Evolutionary conservation across 768 basidiomycete species (phyloP).

Genomic region (Kwoniella sp.): DNA sequence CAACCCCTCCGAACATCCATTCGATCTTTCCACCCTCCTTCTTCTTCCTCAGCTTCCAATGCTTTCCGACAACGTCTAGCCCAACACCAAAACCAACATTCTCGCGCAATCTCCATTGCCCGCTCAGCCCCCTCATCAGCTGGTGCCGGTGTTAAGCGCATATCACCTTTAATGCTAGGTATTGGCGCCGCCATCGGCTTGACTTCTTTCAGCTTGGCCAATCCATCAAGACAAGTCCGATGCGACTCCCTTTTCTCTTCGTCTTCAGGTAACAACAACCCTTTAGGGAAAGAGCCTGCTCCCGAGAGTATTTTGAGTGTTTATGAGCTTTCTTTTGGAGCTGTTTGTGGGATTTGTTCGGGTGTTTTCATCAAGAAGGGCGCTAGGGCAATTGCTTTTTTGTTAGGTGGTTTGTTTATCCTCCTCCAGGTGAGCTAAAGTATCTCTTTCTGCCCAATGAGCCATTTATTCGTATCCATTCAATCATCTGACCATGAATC

Average conservation of each 20-base stretch:
- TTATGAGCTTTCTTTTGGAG: constrained; percentile 84
- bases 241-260: constrained; percentile 19
- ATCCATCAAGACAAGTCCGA: constrained; percentile 12
- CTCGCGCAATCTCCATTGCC: constrained; percentile 4
- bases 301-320: constrained; percentile 69
- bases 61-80: constrained; percentile 10
- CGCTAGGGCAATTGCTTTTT: constrained; percentile 76
- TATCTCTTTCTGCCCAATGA: too few species aligned
- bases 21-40: constrained; percentile 10
- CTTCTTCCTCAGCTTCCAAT: too few species aligned
- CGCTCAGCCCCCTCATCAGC: background rate
- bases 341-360: constrained; percentile 81
- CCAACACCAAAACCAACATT: too few species aligned
- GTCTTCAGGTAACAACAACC: background rate
- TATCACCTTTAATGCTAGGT: constrained; percentile 22
- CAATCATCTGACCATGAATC: too few species aligned
- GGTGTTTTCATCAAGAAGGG: constrained; percentile 96
- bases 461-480: too few species aligned
- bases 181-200: constrained; percentile 19
- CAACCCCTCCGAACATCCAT: constrained; percentile 14
- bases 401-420: constrained; percentile 87
- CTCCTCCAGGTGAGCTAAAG: constrained; percentile 75
- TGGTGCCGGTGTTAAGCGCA: too few species aligned
- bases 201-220: constrained; percentile 6
- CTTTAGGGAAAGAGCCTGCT: constrained; percentile 18